Conservation (phyloP, 805 yeast species). For the Myxozyma melibiosi region DNA sequence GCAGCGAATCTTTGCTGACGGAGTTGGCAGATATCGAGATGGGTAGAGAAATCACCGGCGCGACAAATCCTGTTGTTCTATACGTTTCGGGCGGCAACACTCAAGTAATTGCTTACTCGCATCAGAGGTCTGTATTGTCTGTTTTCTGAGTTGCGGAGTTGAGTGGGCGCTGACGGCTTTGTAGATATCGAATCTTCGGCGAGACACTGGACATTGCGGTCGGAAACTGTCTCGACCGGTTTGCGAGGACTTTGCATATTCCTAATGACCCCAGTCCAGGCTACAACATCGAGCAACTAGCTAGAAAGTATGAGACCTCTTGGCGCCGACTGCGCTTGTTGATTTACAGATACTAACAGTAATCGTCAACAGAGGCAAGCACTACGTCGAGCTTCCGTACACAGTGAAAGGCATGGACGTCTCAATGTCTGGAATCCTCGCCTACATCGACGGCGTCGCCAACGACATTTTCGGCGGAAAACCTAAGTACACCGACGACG, state of each 20-base stretch:
- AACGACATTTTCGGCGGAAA: slow-evolving; percentile 61
- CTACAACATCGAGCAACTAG: slow-evolving; percentile 92
- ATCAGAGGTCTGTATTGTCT: slow-evolving; percentile 54
- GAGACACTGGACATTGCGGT: slow-evolving; percentile 97
- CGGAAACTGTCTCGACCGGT: slow-evolving; percentile 94
- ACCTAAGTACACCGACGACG: slow-evolving; percentile 43
- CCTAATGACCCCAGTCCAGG: slow-evolving; percentile 97
- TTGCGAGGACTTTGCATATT: slow-evolving; percentile 86
- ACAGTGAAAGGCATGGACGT: slow-evolving; percentile 99
- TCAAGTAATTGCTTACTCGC: slow-evolving; percentile 94
- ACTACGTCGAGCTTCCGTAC: slow-evolving; percentile 78
- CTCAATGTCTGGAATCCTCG: slow-evolving; percentile 94
- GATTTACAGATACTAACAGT: too few species aligned
- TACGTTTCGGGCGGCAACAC: slow-evolving; percentile 99
- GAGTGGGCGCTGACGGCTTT: not conserved
- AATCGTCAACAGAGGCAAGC: slow-evolving; percentile 42
- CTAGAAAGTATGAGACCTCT: slow-evolving; percentile 61
- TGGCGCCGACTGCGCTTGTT: too few species aligned
- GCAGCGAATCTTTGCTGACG: not conserved
- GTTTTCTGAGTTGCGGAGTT: not conserved
- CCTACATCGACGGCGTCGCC: slow-evolving; percentile 79
- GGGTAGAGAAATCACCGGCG: slow-evolving; percentile 99
- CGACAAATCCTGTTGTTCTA: slow-evolving; percentile 92
- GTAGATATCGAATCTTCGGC: slow-evolving; percentile 91
- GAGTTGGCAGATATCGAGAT: slow-evolving; percentile 78